A percentile compares a stretch with the other conserved stretches of the same genome.
These are phyloP conservation scores for Phytophthora parvispora DNA, from an alignment of 352 stramenopile species.

Conservation along the genomic window DNA sequence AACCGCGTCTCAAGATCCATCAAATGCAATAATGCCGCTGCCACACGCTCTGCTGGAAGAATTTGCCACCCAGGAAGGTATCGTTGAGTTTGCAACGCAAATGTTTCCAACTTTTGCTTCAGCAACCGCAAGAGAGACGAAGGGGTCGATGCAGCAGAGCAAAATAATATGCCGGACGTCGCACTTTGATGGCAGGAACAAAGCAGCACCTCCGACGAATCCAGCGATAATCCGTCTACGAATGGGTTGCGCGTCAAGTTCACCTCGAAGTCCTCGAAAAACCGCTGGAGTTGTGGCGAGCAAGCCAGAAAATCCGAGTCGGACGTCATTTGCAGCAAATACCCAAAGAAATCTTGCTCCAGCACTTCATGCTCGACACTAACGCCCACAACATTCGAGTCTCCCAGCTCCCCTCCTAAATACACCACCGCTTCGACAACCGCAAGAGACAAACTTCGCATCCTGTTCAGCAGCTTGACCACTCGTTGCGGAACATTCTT, in stretches of 20 bases:
- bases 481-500: constrained; percentile 40
- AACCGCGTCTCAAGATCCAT: constrained; percentile 61
- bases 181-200: constrained; percentile 64
- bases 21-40: constrained; percentile 60
- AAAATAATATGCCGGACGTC: constrained; percentile 30
- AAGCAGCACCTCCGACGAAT: constrained; percentile 77
- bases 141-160: constrained; percentile 36
- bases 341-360: constrained; percentile 55
- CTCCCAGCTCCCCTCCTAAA: constrained; percentile 46
- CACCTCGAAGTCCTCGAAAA: constrained; percentile 59
- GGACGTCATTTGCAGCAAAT: constrained; percentile 54
- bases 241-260: constrained; percentile 68
- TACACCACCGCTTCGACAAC: constrained; percentile 77
- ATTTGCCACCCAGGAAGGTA: constrained; percentile 63
- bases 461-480: constrained; percentile 66
- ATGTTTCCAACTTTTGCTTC: constrained; percentile 62
- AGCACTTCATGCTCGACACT: constrained; percentile 36
- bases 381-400: not conserved
- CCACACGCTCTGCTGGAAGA: constrained; percentile 63
- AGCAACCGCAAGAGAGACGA: constrained; percentile 69
- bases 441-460: constrained; percentile 68
- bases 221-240: constrained; percentile 68
- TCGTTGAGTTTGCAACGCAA: constrained; percentile 50
- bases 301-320: constrained; percentile 60
- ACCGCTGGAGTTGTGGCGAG: constrained; percentile 41